Conservation (phyloP, 345 rosid species). For the Salix udensis region DNA sequence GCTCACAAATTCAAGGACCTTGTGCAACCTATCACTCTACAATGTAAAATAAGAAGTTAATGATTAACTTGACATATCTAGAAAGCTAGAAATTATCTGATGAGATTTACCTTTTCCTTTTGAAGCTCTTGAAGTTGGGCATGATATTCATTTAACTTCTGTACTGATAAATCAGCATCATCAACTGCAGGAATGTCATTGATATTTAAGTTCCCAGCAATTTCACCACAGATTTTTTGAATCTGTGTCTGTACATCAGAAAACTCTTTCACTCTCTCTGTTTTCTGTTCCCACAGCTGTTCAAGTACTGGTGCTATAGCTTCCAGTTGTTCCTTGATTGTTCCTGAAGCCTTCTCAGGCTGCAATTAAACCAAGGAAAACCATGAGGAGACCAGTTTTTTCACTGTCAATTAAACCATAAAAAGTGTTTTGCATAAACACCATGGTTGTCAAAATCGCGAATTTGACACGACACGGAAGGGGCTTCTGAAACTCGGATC, state of each 20-base stretch:
- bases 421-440: neutral
- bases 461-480: no score
- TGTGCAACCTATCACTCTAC: conserved; percentile 83
- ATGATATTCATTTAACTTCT: conserved; percentile 75
- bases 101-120: conserved; percentile 70
- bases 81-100: conserved; percentile 1
- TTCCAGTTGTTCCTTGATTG: conserved; percentile 93
- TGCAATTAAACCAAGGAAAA: conserved; percentile 28
- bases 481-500: no score
- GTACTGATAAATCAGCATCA: conserved; percentile 75
- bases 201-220: conserved; percentile 57
- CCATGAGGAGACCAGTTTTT: conserved; percentile 9
- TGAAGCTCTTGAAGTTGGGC: conserved; percentile 81
- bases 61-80: neutral
- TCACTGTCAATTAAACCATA: neutral
- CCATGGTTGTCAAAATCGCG: no score
- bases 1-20: conserved; percentile 86
- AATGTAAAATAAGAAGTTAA: conserved; percentile 22
- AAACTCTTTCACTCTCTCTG: conserved; percentile 74
- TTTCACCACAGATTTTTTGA: conserved; percentile 84
- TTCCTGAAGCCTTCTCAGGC: conserved; percentile 77
- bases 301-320: conserved; percentile 91
- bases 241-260: conserved; percentile 80
- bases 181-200: conserved; percentile 61
- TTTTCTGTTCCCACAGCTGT: conserved; percentile 88